Base-by-base conservation (phyloP, 2,329 filamentous ascomycete genomes). In the Cercospora janseana region DNA sequence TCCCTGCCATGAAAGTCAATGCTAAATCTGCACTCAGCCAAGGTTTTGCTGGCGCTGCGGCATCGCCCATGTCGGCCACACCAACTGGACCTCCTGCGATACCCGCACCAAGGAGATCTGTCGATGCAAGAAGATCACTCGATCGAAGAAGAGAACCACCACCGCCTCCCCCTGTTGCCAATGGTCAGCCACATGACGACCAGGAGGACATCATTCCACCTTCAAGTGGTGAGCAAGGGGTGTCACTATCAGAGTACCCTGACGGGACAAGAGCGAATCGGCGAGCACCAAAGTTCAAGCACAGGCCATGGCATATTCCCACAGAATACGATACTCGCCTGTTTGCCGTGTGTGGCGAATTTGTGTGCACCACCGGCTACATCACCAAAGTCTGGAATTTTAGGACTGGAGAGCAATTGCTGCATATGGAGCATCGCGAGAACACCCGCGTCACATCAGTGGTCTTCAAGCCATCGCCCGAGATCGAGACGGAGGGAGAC, bases 361-460 rank as follows among this genome's bases (percentile, higher is more conserved):
- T 86, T 59, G 83, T 93, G 6, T 95, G 89, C 66, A 92, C 91
- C 0, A 88, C 87, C 12, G 93, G 92, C 4, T 86, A 87, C 56
- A 77, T 93, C 55, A 97, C 92, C 1, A 81, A 88, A 54, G 88
- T 91, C 0, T 98, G 93, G 91, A 92, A 85, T 66, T 70, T 95
- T 18, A 72, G 83, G 8, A 89, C 89, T 46, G 92, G 92, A 2
- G 87, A 94, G 60, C 77, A 88, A 43, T 65, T 95, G 10, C 81
- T 95, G 77, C 93, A 83, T 60, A 71, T 95, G 56, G 80, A 83
- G 44, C 91, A 95, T 67, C 87, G 86, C 1, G 93, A 98, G 64
- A 88, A 86, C 1, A 77, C 89, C 55, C 95, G 87, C 65, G 86
- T 88, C 6, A 85, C 89, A 1, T 82, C 90, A 2, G 74, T 96